A percentile compares a stretch with the other conserved stretches of the same genome.
Evolutionary conservation across 1,284 basidiomycete species (phyloP).

Genomic region (Apiotrichum akiyoshidainum): DNA sequence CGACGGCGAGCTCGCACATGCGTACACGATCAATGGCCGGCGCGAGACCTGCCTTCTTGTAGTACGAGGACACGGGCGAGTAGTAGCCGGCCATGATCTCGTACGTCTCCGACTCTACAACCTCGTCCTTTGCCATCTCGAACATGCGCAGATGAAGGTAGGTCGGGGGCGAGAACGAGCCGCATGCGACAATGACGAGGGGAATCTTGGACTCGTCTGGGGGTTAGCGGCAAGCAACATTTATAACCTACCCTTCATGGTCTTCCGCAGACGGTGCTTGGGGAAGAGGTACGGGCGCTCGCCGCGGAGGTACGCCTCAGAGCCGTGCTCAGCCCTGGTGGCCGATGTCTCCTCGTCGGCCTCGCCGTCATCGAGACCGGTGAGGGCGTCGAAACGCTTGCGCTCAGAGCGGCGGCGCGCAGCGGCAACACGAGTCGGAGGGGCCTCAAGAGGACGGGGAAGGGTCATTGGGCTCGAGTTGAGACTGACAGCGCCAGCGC

Average conservation of each 20-base stretch:
- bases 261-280: conserved; percentile 47
- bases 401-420: conserved; percentile 11
- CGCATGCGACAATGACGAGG: conserved; percentile 56
- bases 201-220: conserved; percentile 53
- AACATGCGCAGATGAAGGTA: conserved; percentile 77
- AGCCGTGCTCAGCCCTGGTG: conserved; percentile 37
- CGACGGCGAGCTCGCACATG: conserved; percentile 83
- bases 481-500: not conserved
- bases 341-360: conserved; percentile 48
- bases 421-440: not conserved
- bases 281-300: conserved; percentile 49
- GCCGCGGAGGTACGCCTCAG: conserved; percentile 42
- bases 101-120: conserved; percentile 85
- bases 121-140: conserved; percentile 95
- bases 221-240: not conserved
- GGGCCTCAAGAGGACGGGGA: not conserved
- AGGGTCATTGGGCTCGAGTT: not conserved
- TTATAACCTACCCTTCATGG: conserved; percentile 49
- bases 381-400: conserved; percentile 35
- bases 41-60: conserved; percentile 84
- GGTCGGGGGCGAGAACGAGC: conserved; percentile 58
- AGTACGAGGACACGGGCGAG: conserved; percentile 85
- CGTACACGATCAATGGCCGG: conserved; percentile 74
- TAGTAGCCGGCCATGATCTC: conserved; percentile 93
- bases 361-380: conserved; percentile 48